Evolutionary conservation across 1,284 basidiomycete genomes (phyloP), one percentile per base, ranked within the genome.

Genomic region (Apiotrichum montevideense): DNA sequence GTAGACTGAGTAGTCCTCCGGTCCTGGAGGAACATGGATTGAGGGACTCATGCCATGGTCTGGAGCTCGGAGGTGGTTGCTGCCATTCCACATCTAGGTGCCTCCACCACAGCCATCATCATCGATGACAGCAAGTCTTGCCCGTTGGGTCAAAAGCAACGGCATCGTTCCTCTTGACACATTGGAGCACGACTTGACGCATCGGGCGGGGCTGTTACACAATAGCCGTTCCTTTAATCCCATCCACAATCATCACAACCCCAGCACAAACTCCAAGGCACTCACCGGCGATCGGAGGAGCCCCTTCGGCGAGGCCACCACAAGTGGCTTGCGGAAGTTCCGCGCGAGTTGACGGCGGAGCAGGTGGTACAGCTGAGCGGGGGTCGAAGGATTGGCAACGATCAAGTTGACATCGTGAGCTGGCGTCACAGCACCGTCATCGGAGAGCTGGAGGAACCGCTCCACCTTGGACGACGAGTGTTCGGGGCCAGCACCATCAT

Each of bases 401-500:
- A 87, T 86, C 80, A 94, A 85, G 70, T 93, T 94, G 63, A 84
- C 77, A 63, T 87, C 85, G 48, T 62, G 60, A 6, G 49, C 39
- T 4, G 49, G 49, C 8, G 46, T 37, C 58, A 74, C 76, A 3
- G 72, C 65, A 35, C 74, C 68, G 54, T 68, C 67, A 50, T 68
- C 65, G 3, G 65, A 62, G 8, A 65, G 52, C 80, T 90, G 89
- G 34, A 92, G 78, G 83, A 91, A 88, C 40, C 90, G 80, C 71
- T 95, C 91, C 41, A 94, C 80, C 35, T 90, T 84, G 51, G 84
- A 87, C 2, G 87, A 89, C 0, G 88, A 91, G 71, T 95, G 91
- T 70, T 95, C 91, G 0, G 91, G 91, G 3, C 91, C 91, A 13
- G 89, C 89, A 33, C 91, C 90, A 66, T 94, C 90, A 13, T 88